phyloP scores from a whole-genome alignment of 257 asterid genomes.

The Leptodermis oblonga region DNA sequence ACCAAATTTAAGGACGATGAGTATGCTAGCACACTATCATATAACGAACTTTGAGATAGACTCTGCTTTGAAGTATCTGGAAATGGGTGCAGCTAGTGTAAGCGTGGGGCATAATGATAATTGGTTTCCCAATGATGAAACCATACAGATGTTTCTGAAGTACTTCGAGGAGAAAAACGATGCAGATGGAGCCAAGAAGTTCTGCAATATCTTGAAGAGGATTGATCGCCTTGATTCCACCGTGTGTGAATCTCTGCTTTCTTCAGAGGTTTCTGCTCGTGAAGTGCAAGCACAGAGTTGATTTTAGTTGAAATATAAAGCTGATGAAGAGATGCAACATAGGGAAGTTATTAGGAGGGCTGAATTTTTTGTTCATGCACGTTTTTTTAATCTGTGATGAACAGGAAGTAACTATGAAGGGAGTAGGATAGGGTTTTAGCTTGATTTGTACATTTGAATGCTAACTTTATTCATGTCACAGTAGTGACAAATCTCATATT shows the following conservation, averaged over 20 bases:
- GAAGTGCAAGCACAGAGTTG: conserved; percentile 14
- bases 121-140: conserved; percentile 54
- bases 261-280: conserved; percentile 9
- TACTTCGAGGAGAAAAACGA: conserved; percentile 50
- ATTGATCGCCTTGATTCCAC: conserved; percentile 31
- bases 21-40: conserved; percentile 37
- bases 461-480: neutral
- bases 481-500: too few relatives aligned
- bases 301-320: neutral
- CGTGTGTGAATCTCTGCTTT: conserved; percentile 30
- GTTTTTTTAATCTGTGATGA: neutral
- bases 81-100: conserved; percentile 39
- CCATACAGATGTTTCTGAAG: conserved; percentile 39
- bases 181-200: conserved; percentile 37
- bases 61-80: conserved; percentile 59
- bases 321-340: neutral
- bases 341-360: too few relatives aligned
- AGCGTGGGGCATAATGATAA: conserved; percentile 17
- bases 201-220: conserved; percentile 55
- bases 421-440: neutral
- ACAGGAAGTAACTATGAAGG: neutral
- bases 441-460: neutral
- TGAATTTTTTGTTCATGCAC: neutral
- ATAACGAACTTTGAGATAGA: conserved; percentile 44
- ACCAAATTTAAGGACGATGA: conserved; percentile 46